Conservation (phyloP, 352 stramenopile genomes). For the Phytophthora melonis region DNA sequence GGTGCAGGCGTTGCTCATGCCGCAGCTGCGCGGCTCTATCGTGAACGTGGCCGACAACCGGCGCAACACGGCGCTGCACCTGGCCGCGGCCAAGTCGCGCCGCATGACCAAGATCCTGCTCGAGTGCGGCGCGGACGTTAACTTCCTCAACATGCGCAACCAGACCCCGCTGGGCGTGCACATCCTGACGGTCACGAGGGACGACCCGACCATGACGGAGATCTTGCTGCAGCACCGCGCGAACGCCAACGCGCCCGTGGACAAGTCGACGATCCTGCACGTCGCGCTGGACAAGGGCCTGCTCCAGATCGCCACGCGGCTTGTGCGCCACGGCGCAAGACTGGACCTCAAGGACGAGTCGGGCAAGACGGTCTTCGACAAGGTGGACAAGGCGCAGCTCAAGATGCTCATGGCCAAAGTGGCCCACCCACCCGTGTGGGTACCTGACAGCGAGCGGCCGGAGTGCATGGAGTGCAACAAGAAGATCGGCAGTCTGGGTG, state of each 20-base stretch:
- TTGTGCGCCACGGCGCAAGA: constrained; percentile 64
- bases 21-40: constrained; percentile 67
- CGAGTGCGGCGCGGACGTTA: constrained; percentile 63
- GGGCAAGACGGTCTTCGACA: constrained; percentile 74
- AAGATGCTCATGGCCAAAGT: constrained; percentile 67
- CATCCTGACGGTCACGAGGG: constrained; percentile 62
- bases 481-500: constrained; percentile 52
- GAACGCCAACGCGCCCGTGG: constrained; percentile 64
- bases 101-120: constrained; percentile 72
- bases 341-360: constrained; percentile 68
- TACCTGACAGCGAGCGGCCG: constrained; percentile 54
- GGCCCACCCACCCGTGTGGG: constrained; percentile 54
- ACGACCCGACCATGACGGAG: constrained; percentile 71
- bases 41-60: constrained; percentile 77
- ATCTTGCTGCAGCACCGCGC: constrained; percentile 65
- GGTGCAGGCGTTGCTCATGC: constrained; percentile 74
- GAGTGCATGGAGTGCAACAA: constrained; percentile 73
- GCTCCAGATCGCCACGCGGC: constrained; percentile 55
- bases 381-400: constrained; percentile 51
- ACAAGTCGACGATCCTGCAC: constrained; percentile 73
- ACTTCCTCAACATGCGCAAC: constrained; percentile 77
- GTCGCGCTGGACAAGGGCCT: constrained; percentile 68
- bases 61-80: constrained; percentile 68
- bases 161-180: constrained; percentile 74
- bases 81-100: constrained; percentile 69